phyloP scores from a whole-genome alignment of 2,329 filamentous ascomycete species.

The Phialophora verrucosa region DNA sequence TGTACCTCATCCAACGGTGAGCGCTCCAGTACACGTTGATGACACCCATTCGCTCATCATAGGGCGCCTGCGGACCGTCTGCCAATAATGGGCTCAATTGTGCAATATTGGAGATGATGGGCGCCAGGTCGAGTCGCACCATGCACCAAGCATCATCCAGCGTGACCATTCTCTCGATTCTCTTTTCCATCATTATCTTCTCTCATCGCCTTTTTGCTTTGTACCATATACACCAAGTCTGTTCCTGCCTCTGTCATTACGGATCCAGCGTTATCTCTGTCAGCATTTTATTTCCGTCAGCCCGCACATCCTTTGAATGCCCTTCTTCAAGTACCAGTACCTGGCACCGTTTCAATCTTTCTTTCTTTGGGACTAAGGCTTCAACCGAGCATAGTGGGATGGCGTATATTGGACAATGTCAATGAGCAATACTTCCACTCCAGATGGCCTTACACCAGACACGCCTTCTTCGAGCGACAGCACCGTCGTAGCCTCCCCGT shows the following conservation, averaged over 20 bases:
- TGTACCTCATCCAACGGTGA: constrained; percentile 10
- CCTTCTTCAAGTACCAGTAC: not conserved
- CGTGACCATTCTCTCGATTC: not conserved
- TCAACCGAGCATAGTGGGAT: constrained; percentile 11
- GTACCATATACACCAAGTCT: not conserved
- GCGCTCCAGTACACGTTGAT: not conserved
- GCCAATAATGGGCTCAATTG: not conserved
- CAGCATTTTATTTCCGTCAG: constrained; percentile 16
- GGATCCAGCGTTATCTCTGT: constrained; percentile 3
- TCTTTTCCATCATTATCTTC: not conserved
- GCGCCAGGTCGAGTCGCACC: constrained; percentile 6
- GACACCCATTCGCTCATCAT: constrained; percentile 4
- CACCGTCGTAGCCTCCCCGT: constrained; percentile 21
- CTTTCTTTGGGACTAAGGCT: not conserved
- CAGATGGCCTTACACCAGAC: constrained; percentile 6
- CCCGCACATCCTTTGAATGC: not conserved
- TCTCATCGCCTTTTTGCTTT: not conserved
- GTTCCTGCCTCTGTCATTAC: constrained; percentile 8
- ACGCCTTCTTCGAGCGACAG: constrained; percentile 15
- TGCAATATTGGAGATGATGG: constrained; percentile 1
- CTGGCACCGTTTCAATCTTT: not conserved
- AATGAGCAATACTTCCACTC: constrained; percentile 5
- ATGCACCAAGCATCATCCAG: not conserved
- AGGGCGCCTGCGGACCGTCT: constrained; percentile 8
- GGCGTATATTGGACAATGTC: constrained; percentile 29